Conservation (phyloP, 352 stramenopile species). For the Globisporangium recalcitrans region DNA sequence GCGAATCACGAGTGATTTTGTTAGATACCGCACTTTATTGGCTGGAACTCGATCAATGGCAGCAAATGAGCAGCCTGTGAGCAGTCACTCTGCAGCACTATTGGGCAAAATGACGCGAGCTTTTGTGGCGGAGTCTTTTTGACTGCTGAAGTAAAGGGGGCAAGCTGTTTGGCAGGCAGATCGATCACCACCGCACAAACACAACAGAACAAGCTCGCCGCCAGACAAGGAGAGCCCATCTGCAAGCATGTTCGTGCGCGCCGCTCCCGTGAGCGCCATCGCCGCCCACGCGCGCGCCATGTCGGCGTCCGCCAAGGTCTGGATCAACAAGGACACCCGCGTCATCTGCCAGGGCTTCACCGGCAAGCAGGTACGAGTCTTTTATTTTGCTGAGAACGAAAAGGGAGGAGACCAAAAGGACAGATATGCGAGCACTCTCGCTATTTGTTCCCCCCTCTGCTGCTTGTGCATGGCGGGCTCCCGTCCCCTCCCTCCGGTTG, state of each 20-base stretch:
- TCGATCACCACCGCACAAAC: slow-evolving; percentile 12
- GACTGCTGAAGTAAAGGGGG: too few species aligned
- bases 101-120: too few species aligned
- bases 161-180: too few species aligned
- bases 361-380: slow-evolving; percentile 92
- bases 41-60: too few species aligned
- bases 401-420: background rate
- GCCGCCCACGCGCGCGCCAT: slow-evolving; percentile 55
- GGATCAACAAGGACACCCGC: slow-evolving; percentile 99
- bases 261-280: slow-evolving; percentile 44
- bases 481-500: background rate
- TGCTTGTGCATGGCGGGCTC: background rate
- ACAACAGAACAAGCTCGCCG: slow-evolving; percentile 7
- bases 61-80: too few species aligned
- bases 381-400: background rate
- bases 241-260: slow-evolving; percentile 62
- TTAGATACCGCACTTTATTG: too few species aligned
- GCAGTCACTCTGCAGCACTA: too few species aligned
- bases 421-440: background rate
- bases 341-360: slow-evolving; percentile 99
- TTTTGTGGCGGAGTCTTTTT: too few species aligned
- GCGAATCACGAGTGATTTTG: too few species aligned
- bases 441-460: background rate
- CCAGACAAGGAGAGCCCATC: background rate
- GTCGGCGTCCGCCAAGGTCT: slow-evolving; percentile 98